Evolutionary conservation across 371 early-diverging fungal species (phyloP).

Genomic region (Saksenaea vasiformis): DNA sequence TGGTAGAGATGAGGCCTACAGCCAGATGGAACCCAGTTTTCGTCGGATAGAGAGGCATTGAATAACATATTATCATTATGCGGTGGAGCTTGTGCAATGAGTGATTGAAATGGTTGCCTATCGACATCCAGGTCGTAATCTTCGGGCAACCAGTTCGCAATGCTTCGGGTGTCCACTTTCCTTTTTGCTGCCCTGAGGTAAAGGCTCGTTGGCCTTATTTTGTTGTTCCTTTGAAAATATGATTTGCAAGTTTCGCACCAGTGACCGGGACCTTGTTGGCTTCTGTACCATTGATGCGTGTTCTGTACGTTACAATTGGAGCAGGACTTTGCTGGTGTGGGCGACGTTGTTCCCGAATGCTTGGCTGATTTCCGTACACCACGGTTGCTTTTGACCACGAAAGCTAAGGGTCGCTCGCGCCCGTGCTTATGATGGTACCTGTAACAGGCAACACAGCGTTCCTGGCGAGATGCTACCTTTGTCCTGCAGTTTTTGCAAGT

Average conservation of each 20-base stretch:
- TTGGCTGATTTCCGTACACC: conserved; percentile 8
- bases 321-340: conserved; percentile 28
- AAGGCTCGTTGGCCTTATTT: conserved; percentile 37
- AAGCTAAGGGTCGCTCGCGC: conserved; percentile 30
- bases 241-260: conserved; percentile 55
- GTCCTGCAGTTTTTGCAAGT: conserved; percentile 42
- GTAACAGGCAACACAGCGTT: conserved; percentile 49
- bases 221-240: conserved; percentile 42
- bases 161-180: conserved; percentile 39
- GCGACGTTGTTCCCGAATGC: not conserved
- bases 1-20: conserved; percentile 15
- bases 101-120: conserved; percentile 17
- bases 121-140: not conserved
- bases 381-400: conserved; percentile 40
- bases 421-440: conserved; percentile 45
- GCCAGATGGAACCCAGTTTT: conserved; percentile 11
- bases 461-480: conserved; percentile 43
- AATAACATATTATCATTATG: no score
- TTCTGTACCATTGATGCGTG: conserved; percentile 55
- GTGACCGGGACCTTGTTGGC: conserved; percentile 40
- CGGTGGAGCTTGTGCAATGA: not conserved
- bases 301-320: conserved; percentile 44
- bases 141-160: conserved; percentile 29
- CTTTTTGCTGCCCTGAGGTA: conserved; percentile 50
- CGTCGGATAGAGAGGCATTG: not conserved